A percentile compares a stretch with the other conserved stretches of the same genome.
These are phyloP conservation scores for Micractinium sp. DNA, from an alignment of 139 green algal genomes.

Conservation along the genomic window DNA sequence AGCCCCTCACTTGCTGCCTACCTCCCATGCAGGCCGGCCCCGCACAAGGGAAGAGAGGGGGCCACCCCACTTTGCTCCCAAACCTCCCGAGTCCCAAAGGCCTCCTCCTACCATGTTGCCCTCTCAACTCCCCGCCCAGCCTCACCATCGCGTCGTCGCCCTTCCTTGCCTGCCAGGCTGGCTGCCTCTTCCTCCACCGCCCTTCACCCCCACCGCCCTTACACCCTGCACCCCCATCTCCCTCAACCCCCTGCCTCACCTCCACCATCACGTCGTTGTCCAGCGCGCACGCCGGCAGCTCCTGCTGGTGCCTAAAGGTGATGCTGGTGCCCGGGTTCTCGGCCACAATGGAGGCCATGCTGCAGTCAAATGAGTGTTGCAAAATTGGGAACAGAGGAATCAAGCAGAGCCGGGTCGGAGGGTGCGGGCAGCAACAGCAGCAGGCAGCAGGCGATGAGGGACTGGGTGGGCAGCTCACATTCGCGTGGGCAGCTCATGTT, in stretches of 20 bases:
- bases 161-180: no score
- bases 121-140: no score
- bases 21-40: no score
- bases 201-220: background rate
- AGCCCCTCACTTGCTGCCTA: no score
- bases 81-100: no score
- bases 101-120: background rate
- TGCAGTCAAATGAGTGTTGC: no score
- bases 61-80: no score
- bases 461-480: no score
- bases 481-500: no score
- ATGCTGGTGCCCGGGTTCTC: conserved; percentile 7
- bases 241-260: background rate
- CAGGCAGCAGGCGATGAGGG: background rate
- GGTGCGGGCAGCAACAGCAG: background rate
- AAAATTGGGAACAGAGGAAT: no score
- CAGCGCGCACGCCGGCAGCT: conserved; percentile 23
- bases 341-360: conserved; percentile 8
- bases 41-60: no score
- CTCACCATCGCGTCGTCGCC: no score
- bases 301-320: background rate
- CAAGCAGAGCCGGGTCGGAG: background rate
- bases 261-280: conserved; percentile 26
- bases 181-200: background rate
- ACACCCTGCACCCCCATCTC: background rate